Evolutionary conservation across 1,284 basidiomycete species (phyloP).

Genomic region (Marasmius fiardii): DNA sequence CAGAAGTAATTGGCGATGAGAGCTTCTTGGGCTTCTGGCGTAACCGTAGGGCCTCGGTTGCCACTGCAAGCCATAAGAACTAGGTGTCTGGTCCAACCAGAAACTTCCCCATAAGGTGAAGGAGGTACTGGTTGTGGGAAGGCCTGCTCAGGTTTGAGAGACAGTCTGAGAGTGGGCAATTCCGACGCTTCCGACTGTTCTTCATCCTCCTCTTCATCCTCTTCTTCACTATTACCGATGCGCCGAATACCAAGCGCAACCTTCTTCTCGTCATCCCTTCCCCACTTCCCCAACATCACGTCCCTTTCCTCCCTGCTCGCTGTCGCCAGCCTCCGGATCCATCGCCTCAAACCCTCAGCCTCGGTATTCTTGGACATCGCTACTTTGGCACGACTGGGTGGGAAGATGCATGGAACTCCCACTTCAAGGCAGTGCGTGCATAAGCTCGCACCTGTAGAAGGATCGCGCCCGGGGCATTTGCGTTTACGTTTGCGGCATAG

Average conservation of each 20-base stretch:
- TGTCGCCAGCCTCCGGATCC: constrained; percentile 10
- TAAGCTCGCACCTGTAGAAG: constrained; percentile 7
- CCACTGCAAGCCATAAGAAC: neutral
- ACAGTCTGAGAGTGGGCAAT: constrained; percentile 9
- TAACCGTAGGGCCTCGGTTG: neutral
- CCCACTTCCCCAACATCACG: constrained; percentile 11
- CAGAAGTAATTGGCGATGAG: constrained; percentile 16
- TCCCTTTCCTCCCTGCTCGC: constrained; percentile 10
- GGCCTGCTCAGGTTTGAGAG: constrained; percentile 9
- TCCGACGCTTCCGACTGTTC: neutral
- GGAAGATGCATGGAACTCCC: constrained; percentile 15
- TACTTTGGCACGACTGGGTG: constrained; percentile 6
- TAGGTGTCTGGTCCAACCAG: constrained; percentile 10
- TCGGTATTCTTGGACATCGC: constrained; percentile 1
- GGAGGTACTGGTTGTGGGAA: neutral
- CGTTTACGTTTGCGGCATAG: constrained; percentile 12
- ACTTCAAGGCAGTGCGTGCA: constrained; percentile 16
- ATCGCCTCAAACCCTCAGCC: constrained; percentile 10
- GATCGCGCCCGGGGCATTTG: constrained; percentile 12
- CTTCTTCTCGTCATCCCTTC: constrained; percentile 7
- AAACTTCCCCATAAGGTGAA: neutral
- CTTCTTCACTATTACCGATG: neutral
- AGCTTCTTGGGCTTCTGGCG: constrained; percentile 1
- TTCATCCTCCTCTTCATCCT: neutral
- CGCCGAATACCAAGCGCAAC: neutral